phyloP scores from a whole-genome alignment of 768 basidiomycete species.

The Agaricus blazei region DNA sequence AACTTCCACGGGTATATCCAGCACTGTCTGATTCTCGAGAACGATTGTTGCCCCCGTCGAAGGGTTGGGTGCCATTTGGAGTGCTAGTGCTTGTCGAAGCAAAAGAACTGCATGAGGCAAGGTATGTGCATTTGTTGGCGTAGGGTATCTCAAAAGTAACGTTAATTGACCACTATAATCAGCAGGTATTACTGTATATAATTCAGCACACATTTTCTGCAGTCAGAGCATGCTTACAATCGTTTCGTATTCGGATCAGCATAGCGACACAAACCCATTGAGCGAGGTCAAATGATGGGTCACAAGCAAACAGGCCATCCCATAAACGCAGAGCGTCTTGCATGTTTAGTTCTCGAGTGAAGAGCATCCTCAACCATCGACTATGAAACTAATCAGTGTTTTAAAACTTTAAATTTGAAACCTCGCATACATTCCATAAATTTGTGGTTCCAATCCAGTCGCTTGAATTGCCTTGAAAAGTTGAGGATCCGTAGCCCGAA shows the following conservation, averaged over 20 bases:
- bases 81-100: conserved; percentile 74
- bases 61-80: conserved; percentile 71
- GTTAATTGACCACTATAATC: conserved; percentile 88
- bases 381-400: conserved; percentile 32
- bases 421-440: conserved; percentile 83
- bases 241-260: conserved; percentile 90
- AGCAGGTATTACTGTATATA: conserved; percentile 64
- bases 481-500: conserved; percentile 75
- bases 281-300: conserved; percentile 70
- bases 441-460: conserved; percentile 89
- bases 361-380: conserved; percentile 90
- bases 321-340: conserved; percentile 81
- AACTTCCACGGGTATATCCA: conserved; percentile 69
- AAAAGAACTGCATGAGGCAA: conserved; percentile 64
- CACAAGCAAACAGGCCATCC: conserved; percentile 92
- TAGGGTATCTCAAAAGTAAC: conserved; percentile 80
- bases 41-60: conserved; percentile 73
- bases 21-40: conserved; percentile 74
- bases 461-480: conserved; percentile 72
- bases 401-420: conserved; percentile 4
- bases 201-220: not conserved
- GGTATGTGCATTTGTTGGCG: conserved; percentile 31
- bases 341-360: conserved; percentile 88
- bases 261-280: conserved; percentile 91
- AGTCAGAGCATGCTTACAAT: conserved; percentile 48